Conservation (phyloP, 495 filamentous ascomycete genomes). For the Pyronema domesticum region DNA sequence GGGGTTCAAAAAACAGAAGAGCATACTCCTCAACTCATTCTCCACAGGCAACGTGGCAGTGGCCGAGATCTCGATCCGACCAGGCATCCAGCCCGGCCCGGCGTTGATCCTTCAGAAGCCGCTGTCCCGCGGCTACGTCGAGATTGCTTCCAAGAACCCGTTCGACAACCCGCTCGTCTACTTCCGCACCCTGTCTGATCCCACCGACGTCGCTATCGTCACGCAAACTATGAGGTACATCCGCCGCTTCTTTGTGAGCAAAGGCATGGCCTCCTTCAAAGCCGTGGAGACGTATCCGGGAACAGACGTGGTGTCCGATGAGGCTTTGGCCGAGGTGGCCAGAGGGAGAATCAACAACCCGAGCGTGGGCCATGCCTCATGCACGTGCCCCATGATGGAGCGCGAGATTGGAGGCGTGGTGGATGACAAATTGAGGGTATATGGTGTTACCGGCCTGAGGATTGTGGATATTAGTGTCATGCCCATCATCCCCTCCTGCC, state of each 20-base stretch:
- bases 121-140: conserved; percentile 29
- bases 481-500: conserved; percentile 36
- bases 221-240: conserved; percentile 26
- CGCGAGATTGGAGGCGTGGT: conserved; percentile 33
- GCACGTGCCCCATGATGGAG: conserved; percentile 33
- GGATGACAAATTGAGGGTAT: conserved; percentile 29
- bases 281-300: neutral
- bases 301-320: neutral
- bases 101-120: conserved; percentile 19
- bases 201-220: conserved; percentile 29
- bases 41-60: conserved; percentile 9
- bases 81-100: conserved; percentile 9
- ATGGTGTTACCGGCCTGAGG: conserved; percentile 32
- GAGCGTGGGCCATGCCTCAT: conserved; percentile 26
- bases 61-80: conserved; percentile 12
- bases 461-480: conserved; percentile 40
- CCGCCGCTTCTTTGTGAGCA: conserved; percentile 24
- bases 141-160: conserved; percentile 28
- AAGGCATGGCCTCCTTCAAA: conserved; percentile 24
- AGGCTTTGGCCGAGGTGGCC: neutral
- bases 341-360: neutral
- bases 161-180: conserved; percentile 23
- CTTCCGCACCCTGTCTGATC: conserved; percentile 28
- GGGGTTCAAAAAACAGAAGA: conserved; percentile 25
- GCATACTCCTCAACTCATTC: conserved; percentile 13